A percentile compares a stretch with the other conserved stretches of the same genome.
These are phyloP conservation scores for Trichoderma sp. DNA, from an alignment of 2,329 filamentous ascomycete genomes.

Conservation along the genomic window DNA sequence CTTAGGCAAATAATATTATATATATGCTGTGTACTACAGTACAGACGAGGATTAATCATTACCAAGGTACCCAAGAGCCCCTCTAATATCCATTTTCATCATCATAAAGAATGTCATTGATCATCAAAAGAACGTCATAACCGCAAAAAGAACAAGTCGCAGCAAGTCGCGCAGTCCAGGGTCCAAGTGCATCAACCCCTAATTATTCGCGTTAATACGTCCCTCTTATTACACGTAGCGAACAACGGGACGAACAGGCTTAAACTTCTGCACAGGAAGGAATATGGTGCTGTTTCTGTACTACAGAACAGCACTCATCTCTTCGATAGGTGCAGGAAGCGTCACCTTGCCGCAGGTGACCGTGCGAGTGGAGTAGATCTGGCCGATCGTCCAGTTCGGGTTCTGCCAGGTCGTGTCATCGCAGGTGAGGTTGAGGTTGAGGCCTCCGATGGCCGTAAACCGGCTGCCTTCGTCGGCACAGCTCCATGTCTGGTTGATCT, in stretches of 20 bases:
- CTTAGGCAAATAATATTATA: not conserved
- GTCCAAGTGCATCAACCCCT: not conserved
- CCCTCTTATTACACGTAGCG: not conserved
- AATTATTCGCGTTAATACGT: not conserved
- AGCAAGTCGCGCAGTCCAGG: not conserved
- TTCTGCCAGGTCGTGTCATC: constrained; percentile 32
- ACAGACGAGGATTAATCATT: not conserved
- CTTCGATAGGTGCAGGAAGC: constrained; percentile 30
- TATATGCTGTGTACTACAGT: not conserved
- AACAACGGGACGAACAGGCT: not conserved
- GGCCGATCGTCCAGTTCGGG: constrained; percentile 34
- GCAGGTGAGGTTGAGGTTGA: constrained; percentile 34
- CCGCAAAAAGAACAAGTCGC: not conserved
- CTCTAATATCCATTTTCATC: constrained; percentile 16
- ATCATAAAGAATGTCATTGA: constrained; percentile 25
- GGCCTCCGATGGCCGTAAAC: constrained; percentile 33
- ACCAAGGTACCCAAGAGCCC: not conserved
- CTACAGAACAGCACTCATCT: constrained; percentile 32
- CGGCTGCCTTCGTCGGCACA: constrained; percentile 44
- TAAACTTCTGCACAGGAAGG: not conserved
- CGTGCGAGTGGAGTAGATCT: constrained; percentile 35
- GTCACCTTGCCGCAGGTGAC: constrained; percentile 33
- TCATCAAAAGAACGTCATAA: not conserved
- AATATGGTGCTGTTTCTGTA: not conserved
- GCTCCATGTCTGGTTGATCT: constrained; percentile 52